Percentiles rank a stretch among this genome's conserved stretches.
Evolutionary conservation across 495 filamentous ascomycete species (phyloP).

Genomic region (Trichoderma virens): DNA sequence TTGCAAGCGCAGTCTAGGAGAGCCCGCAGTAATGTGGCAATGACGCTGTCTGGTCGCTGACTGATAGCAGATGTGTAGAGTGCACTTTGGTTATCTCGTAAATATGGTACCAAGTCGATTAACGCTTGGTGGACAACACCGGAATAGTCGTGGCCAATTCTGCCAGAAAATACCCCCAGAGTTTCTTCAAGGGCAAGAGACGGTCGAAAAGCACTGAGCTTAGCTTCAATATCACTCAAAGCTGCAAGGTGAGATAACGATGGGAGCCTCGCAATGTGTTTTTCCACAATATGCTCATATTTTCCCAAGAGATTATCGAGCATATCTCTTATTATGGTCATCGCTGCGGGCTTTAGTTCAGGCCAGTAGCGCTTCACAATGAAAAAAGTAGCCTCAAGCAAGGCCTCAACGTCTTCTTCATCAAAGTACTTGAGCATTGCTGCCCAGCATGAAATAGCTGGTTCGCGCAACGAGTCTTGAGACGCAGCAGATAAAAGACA

Average conservation of each 20-base stretch:
- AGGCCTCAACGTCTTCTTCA: conserved; percentile 65
- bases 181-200: conserved; percentile 48
- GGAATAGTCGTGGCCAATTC: conserved; percentile 73
- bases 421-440: conserved; percentile 64
- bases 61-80: conserved; percentile 75
- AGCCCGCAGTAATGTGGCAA: conserved; percentile 61
- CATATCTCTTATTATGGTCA: conserved; percentile 48
- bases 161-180: conserved; percentile 59
- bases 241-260: conserved; percentile 66
- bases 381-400: conserved; percentile 82
- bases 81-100: conserved; percentile 67
- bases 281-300: conserved; percentile 50
- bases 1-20: conserved; percentile 78
- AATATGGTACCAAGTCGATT: conserved; percentile 62
- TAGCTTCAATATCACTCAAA: conserved; percentile 54
- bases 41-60: conserved; percentile 72
- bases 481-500: conserved; percentile 79
- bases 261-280: conserved; percentile 64
- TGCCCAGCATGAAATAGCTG: conserved; percentile 78
- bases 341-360: conserved; percentile 52
- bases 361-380: conserved; percentile 77
- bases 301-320: conserved; percentile 56
- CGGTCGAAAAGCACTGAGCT: conserved; percentile 55
- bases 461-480: conserved; percentile 59
- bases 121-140: conserved; percentile 76